Evolutionary conservation across 208 protist genomes (phyloP).

Genomic region (Porcisia hertigi): DNA sequence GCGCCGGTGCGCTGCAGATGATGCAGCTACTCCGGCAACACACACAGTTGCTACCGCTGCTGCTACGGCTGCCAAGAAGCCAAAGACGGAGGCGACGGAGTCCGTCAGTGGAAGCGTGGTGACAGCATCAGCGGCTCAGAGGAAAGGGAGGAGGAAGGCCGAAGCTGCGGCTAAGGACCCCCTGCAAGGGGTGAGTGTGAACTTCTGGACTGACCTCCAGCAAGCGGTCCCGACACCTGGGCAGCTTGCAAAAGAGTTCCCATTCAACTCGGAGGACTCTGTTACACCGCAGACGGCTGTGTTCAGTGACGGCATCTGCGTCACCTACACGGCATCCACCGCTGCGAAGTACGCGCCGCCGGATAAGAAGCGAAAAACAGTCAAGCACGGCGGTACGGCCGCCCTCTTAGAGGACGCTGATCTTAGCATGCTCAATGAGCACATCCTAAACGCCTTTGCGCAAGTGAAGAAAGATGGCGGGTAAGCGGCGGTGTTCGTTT

Average conservation of each 20-base stretch:
- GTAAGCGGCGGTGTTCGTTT: background rate
- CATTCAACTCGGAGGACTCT: conserved; percentile 38
- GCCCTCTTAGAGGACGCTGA: conserved; percentile 54
- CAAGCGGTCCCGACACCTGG: conserved; percentile 24
- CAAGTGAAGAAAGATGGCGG: conserved; percentile 39
- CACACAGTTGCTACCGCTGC: background rate
- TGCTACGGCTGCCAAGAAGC: conserved; percentile 8
- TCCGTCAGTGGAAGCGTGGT: background rate
- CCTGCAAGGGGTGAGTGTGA: conserved; percentile 62
- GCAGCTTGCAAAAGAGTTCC: conserved; percentile 47
- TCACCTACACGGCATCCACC: conserved; percentile 71
- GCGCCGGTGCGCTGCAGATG: background rate
- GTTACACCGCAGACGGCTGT: conserved; percentile 62
- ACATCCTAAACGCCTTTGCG: conserved; percentile 81
- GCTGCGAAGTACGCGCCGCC: conserved; percentile 46
- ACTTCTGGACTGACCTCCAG: conserved; percentile 68
- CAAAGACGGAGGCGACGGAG: background rate
- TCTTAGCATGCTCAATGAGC: conserved; percentile 74
- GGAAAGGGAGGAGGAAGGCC: background rate
- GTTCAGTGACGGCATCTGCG: conserved; percentile 69
- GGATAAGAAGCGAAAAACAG: conserved; percentile 35
- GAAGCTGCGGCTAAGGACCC: conserved; percentile 13
- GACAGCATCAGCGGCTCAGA: background rate
- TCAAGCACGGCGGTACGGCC: conserved; percentile 15
- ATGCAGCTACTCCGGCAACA: background rate